phyloP scores from a whole-genome alignment of 2,329 filamentous ascomycete species.

The Phyllosticta citrichinensis region DNA sequence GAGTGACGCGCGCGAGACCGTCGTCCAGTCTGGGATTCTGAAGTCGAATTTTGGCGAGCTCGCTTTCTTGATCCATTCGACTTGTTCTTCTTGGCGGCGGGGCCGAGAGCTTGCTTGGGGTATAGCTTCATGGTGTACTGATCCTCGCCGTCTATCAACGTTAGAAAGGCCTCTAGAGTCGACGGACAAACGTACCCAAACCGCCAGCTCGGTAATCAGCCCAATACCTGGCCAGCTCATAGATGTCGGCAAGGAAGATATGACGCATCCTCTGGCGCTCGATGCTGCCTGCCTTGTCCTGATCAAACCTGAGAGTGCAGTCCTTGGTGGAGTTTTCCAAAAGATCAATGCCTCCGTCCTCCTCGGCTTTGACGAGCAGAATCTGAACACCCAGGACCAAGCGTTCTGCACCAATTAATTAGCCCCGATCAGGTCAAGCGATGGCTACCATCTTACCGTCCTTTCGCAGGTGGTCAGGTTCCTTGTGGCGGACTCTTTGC shows the following conservation, averaged over 20 bases:
- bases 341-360: not conserved
- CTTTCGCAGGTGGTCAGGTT: slow-evolving; percentile 64
- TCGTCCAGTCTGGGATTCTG: not conserved
- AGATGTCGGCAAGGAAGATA: slow-evolving; percentile 8
- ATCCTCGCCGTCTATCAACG: slow-evolving; percentile 1
- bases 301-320: slow-evolving; percentile 7
- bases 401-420: slow-evolving; percentile 2
- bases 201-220: slow-evolving; percentile 6
- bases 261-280: slow-evolving; percentile 5
- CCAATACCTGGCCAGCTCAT: slow-evolving; percentile 3
- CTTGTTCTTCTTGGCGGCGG: not conserved
- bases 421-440: not conserved
- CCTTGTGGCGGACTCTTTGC: slow-evolving; percentile 51
- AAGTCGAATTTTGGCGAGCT: slow-evolving; percentile 1
- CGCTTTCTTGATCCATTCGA: slow-evolving; percentile 1
- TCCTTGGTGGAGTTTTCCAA: slow-evolving; percentile 11
- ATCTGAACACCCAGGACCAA: slow-evolving; percentile 10
- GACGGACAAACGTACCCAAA: slow-evolving; percentile 4
- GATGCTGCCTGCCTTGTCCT: slow-evolving; percentile 5
- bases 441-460: slow-evolving; percentile 37
- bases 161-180: not conserved
- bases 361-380: slow-evolving; percentile 5
- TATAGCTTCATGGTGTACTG: slow-evolving; percentile 4
- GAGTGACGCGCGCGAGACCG: not conserved
- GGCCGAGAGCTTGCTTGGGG: slow-evolving; percentile 7